A percentile compares a stretch with the other conserved stretches of the same genome.
These are phyloP conservation scores for Linum usitatissimum DNA, from an alignment of 345 rosid species.

Conservation along the genomic window DNA sequence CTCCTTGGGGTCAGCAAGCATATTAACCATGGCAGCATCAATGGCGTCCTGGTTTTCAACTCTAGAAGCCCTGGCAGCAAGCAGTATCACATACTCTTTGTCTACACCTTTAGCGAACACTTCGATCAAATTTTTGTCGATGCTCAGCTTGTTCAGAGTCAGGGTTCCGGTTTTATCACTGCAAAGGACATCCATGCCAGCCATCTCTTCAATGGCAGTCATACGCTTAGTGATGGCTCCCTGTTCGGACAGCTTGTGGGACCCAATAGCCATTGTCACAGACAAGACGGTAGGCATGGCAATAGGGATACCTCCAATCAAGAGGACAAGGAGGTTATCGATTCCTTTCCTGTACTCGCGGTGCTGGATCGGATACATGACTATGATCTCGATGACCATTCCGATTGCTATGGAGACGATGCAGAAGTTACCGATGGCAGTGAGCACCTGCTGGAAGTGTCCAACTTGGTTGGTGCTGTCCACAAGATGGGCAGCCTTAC, in stretches of 20 bases:
- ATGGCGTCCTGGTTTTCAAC: conserved; percentile 85
- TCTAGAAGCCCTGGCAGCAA: conserved; percentile 83
- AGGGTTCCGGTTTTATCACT: conserved; percentile 84
- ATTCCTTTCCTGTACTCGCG: conserved; percentile 63
- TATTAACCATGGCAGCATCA: conserved; percentile 80
- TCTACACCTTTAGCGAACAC: conserved; percentile 59
- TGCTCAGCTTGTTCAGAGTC: conserved; percentile 72
- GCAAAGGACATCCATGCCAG: conserved; percentile 87
- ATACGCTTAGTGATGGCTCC: conserved; percentile 88
- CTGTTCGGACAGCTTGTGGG: conserved; percentile 61
- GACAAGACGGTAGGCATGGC: conserved; percentile 85
- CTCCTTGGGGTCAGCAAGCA: conserved; percentile 80
- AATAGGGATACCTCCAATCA: conserved; percentile 88
- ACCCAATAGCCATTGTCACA: conserved; percentile 86
- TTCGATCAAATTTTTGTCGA: conserved; percentile 62
- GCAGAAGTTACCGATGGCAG: conserved; percentile 83
- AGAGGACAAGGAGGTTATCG: conserved; percentile 68
- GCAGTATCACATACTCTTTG: conserved; percentile 49
- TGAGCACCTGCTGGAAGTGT: conserved; percentile 24
- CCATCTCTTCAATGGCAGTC: conserved; percentile 93
- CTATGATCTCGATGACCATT: conserved; percentile 52
- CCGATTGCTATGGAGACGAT: conserved; percentile 64
- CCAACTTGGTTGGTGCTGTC: background rate
- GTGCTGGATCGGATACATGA: conserved; percentile 74
- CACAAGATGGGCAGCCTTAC: background rate